Evolutionary conservation across 768 basidiomycete species (phyloP), one percentile per base, ranked within the genome.

Genomic region (Auricularia auricula-judae): DNA sequence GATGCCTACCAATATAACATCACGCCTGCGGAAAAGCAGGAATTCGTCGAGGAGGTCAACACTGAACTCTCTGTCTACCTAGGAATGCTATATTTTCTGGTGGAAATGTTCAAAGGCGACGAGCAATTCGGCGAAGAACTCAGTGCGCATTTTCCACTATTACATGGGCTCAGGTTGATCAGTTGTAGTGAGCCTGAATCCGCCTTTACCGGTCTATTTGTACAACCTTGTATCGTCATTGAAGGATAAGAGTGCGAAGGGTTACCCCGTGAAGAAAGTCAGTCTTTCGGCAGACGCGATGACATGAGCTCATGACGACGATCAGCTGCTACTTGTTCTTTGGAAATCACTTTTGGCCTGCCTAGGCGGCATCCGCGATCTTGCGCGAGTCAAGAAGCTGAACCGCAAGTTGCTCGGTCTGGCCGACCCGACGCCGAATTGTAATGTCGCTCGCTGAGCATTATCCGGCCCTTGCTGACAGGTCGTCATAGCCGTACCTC

Each of bases 181-280:
- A 16, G 61, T 62, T 34, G 12, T 67, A 98, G 96, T 99, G 95
- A 89, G 89, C 68, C 81, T 96, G 76, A 92, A 96, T 59, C 95
- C 95, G 12, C 95, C 97, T 12, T 77, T 98, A 23, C 95, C 96
- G 1, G 86, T 96, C 5, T 94, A 94, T 71, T 79, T 98, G 18
- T 92, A 97, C 78, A 88, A 88, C 63, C 82, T 94, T 59, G 87
- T 98, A n/a, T 87, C 93, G 29, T 86, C 87, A 51, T 78, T 98
- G 51, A 86, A 92, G 68, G 96, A 98, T 73, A 93, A 93, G 77
- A 90, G 89, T 71, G 89, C 93, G 2, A 94, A 91, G 71, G 92
- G 92, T 4, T 99, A 97, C 75, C 97, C 97, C 0, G 90, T 97
- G 70, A 99, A 98, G 78, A 98, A 98, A 84, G 94, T 91, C 62